These are phyloP conservation scores for Panaeolus papilionaceus DNA, from an alignment of 768 basidiomycete genomes.

Conservation along the genomic window DNA sequence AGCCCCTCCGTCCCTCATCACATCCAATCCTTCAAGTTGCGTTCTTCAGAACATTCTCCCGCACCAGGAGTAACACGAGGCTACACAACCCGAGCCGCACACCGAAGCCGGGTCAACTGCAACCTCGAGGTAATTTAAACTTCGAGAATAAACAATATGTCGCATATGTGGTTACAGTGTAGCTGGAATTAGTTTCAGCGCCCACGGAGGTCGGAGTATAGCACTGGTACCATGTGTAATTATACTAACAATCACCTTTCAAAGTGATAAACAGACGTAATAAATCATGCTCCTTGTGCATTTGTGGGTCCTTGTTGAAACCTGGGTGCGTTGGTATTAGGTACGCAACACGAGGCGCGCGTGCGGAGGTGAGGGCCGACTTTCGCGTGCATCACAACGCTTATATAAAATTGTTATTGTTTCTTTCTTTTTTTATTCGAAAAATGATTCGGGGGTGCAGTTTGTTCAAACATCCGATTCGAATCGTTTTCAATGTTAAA, in stretches of 20 bases:
- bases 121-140: background rate
- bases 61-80: background rate
- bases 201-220: no score
- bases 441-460: no score
- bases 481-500: no score
- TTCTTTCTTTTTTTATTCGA: background rate
- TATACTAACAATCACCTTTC: no score
- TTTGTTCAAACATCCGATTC: no score
- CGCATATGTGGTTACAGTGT: no score
- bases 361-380: constrained; percentile 3
- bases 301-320: background rate
- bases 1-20: background rate
- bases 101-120: background rate
- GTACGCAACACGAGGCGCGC: background rate
- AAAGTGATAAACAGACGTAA: background rate
- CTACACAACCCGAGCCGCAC: background rate
- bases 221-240: no score
- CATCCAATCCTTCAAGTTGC: background rate
- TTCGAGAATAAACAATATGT: no score
- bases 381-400: background rate
- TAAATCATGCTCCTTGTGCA: background rate
- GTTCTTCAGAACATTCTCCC: background rate
- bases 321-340: background rate
- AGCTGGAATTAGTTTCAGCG: no score
- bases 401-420: background rate